Evolutionary conservation across 2,329 filamentous ascomycete genomes (phyloP), one percentile per base, ranked within the genome.

Genomic region (Aspergillus tanneri): DNA sequence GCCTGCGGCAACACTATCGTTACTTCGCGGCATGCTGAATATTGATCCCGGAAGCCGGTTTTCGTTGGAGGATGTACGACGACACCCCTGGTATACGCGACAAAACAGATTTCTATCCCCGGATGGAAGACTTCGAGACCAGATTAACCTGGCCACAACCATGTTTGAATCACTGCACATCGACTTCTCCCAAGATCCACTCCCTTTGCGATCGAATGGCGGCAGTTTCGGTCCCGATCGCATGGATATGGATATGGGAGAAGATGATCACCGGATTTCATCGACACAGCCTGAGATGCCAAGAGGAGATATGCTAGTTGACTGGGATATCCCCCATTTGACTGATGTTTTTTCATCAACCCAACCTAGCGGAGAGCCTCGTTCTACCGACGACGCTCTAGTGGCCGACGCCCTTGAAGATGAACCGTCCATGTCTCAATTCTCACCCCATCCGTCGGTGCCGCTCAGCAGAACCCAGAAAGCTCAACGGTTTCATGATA

Each of bases 11-110:
- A 85, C 87, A 2, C 69, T 93, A 23, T 96, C 91, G 3, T 75
- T 99, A 18, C 79, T 99, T 27, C 83, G 92, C 46, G 93, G 91
- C 47, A 96, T 99, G 90, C 87, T 99, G 79, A 89, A 83, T 55
- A 76, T 96, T 46, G 84, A 96, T 46, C 77, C 87, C 0, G 66
- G 67, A 5, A 84, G 81, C 55, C 84, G 93, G 34, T 96, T 96
- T 73, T 85, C 82, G n/a, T 86, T 97, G 57, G 81, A 88, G 42
- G 85, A 90, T 61, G 86, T 99, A 56, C 87, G 90, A 51, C 84
- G 88, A 55, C 93, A 99, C 70, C 92, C 91, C 1, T 99, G 93
- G 93, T 96, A 90, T 67, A 96, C 89, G 3, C 82, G 89, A 37
- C 78, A 78, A 50, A 99, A 97, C 68, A 80, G 78, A 24, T 85